phyloP scores from a whole-genome alignment of 352 stramenopile genomes.

The Pythium phragmitis region DNA sequence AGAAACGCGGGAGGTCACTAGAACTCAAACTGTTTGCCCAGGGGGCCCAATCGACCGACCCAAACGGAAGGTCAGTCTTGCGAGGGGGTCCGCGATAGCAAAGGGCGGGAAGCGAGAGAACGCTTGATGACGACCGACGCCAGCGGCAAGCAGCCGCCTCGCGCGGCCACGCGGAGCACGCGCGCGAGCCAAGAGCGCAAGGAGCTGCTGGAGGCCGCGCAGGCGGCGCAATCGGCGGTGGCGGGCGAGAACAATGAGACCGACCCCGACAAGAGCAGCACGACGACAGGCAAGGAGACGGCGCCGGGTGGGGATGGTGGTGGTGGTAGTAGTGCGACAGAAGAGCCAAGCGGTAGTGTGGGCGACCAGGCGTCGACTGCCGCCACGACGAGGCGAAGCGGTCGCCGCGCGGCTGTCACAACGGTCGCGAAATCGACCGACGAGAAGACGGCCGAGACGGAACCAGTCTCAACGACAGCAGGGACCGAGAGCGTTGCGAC shows the following conservation, averaged over 20 bases:
- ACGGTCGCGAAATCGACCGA: neutral
- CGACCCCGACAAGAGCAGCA: neutral
- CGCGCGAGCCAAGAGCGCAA: constrained; percentile 26
- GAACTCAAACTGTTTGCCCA: constrained; percentile 19
- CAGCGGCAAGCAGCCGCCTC: constrained; percentile 4
- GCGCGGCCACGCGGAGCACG: constrained; percentile 24
- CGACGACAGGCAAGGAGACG: neutral
- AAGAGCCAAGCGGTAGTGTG: neutral
- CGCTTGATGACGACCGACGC: constrained; percentile 7
- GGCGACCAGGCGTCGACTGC: neutral
- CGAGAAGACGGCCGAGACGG: neutral
- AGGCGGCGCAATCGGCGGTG: constrained; percentile 8
- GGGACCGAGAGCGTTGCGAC: neutral
- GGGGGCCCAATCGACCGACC: neutral
- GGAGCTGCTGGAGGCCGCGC: constrained; percentile 15
- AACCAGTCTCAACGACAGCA: neutral
- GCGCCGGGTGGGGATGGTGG: no score
- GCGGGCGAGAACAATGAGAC: neutral
- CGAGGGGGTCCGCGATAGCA: constrained; percentile 22
- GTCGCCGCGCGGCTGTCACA: neutral
- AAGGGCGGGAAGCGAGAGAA: constrained; percentile 25
- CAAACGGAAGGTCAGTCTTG: constrained; percentile 33
- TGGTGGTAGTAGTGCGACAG: neutral
- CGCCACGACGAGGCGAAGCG: neutral
- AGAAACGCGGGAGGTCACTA: constrained; percentile 15